A percentile compares a stretch with the other conserved stretches of the same genome.
Conservation (phyloP, 495 filamentous ascomycete genomes). For the Penicillium longicatenatum region DNA sequence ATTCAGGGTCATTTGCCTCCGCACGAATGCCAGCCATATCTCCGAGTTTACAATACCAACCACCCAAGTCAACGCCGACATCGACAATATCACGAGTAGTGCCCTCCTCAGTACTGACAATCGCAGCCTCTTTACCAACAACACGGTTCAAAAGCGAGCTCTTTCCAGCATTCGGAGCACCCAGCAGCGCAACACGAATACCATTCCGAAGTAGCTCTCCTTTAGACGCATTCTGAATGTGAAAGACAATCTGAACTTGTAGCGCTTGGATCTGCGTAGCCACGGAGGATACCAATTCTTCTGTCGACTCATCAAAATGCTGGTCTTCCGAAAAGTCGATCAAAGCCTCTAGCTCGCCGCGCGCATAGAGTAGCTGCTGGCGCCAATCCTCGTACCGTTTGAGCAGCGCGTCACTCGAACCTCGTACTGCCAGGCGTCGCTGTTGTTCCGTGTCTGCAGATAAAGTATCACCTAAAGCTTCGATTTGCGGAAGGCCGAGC, state of each 20-base stretch:
- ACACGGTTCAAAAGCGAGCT: constrained; percentile 89
- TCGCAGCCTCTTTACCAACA: constrained; percentile 91
- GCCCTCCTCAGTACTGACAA: constrained; percentile 88
- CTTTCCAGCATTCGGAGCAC: constrained; percentile 93
- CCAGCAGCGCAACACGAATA: constrained; percentile 81
- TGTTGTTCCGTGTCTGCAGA: constrained; percentile 93
- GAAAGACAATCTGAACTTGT: constrained; percentile 59
- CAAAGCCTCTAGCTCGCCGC: constrained; percentile 89
- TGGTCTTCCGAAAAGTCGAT: constrained; percentile 98
- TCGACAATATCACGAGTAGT: constrained; percentile 95
- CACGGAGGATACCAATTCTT: constrained; percentile 68
- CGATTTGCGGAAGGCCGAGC: constrained; percentile 88
- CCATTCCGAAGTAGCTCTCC: constrained; percentile 86
- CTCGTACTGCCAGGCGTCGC: constrained; percentile 79
- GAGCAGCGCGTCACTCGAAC: constrained; percentile 68
- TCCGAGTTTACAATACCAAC: constrained; percentile 84
- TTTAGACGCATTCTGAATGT: constrained; percentile 74
- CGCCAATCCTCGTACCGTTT: constrained; percentile 86
- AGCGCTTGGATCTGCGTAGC: constrained; percentile 62
- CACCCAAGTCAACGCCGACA: constrained; percentile 84
- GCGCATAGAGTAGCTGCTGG: constrained; percentile 70
- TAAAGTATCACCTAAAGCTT: constrained; percentile 84
- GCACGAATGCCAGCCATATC: constrained; percentile 84
- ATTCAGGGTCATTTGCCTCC: constrained; percentile 33
- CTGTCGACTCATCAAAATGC: constrained; percentile 88